These are phyloP conservation scores for Aspergillus caelatus DNA, from an alignment of 2,329 filamentous ascomycete genomes.

Conservation along the genomic window DNA sequence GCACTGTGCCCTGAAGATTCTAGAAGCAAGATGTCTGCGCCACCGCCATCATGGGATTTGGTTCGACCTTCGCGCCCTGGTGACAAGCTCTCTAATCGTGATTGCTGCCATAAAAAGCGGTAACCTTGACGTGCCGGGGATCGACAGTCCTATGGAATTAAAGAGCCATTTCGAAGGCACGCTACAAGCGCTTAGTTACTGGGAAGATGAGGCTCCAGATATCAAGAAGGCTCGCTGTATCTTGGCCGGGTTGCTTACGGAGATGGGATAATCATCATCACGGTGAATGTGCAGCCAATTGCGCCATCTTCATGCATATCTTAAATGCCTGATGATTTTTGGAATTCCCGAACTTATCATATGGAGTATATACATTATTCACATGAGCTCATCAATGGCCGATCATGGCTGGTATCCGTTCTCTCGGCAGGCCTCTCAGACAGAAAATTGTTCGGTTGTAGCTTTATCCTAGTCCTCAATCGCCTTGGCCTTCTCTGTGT, in stretches of 20 bases:
- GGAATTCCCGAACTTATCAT: neutral
- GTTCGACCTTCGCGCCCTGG: constrained; percentile 27
- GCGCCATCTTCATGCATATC: neutral
- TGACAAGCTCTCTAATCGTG: constrained; percentile 25
- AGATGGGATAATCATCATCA: neutral
- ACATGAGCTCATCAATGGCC: neutral
- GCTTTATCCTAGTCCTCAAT: neutral
- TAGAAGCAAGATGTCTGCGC: constrained; percentile 24
- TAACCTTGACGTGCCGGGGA: constrained; percentile 15
- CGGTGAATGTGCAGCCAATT: neutral
- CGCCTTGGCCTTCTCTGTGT: neutral
- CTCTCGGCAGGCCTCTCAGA: neutral
- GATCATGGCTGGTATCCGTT: neutral
- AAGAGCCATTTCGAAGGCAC: constrained; percentile 3
- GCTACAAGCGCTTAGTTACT: constrained; percentile 7
- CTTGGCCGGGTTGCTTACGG: constrained; percentile 1
- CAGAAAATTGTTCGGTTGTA: neutral
- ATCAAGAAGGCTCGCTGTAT: constrained; percentile 16
- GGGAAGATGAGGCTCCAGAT: constrained; percentile 11
- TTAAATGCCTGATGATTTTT: neutral
- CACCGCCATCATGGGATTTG: constrained; percentile 38
- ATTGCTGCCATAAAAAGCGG: constrained; percentile 28
- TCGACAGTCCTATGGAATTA: constrained; percentile 2
- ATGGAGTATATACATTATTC: neutral
- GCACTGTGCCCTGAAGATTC: constrained; percentile 29